Conservation (phyloP, 225 moss, liverwort and hornwort species). For the Marchantia polymorpha region DNA sequence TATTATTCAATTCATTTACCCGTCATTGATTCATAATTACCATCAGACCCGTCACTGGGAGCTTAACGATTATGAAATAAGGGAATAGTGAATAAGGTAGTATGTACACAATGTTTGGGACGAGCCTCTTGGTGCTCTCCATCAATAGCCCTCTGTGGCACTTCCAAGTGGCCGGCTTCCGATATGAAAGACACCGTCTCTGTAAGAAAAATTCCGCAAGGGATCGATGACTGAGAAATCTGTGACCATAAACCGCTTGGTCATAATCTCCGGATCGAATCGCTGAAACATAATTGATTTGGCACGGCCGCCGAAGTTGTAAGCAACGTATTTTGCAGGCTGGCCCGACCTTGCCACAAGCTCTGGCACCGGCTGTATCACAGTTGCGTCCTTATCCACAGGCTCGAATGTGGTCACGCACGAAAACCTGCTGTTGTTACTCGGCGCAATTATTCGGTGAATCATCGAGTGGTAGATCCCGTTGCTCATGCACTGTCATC, state of each 20-base stretch:
- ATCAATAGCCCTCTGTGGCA: slow-evolving; percentile 18
- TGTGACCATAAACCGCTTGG: slow-evolving; percentile 19
- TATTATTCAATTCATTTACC: too few relatives aligned
- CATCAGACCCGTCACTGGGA: too few relatives aligned
- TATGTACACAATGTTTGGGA: too few relatives aligned
- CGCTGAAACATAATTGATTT: background rate
- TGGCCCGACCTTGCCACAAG: slow-evolving; percentile 17
- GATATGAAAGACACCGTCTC: slow-evolving; percentile 9
- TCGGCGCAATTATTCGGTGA: slow-evolving; percentile 13
- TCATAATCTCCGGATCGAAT: slow-evolving; percentile 24
- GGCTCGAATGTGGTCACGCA: slow-evolving; percentile 25
- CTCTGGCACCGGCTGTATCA: slow-evolving; percentile 18
- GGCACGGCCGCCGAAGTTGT: slow-evolving; percentile 7
- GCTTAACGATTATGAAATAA: too few relatives aligned
- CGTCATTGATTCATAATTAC: too few relatives aligned
- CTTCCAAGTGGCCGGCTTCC: slow-evolving; percentile 10
- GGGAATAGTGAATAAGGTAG: too few relatives aligned
- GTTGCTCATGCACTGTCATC: slow-evolving; percentile 22
- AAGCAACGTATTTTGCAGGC: slow-evolving; percentile 17
- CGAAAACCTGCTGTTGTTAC: background rate
- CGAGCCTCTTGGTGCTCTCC: background rate
- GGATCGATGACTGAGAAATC: slow-evolving; percentile 6
- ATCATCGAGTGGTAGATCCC: slow-evolving; percentile 19
- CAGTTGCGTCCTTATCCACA: background rate
- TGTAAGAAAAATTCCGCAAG: slow-evolving; percentile 14